Evolutionary conservation across 2,329 filamentous ascomycete species (phyloP).

Genomic region (Ophiostoma ulmi): DNA sequence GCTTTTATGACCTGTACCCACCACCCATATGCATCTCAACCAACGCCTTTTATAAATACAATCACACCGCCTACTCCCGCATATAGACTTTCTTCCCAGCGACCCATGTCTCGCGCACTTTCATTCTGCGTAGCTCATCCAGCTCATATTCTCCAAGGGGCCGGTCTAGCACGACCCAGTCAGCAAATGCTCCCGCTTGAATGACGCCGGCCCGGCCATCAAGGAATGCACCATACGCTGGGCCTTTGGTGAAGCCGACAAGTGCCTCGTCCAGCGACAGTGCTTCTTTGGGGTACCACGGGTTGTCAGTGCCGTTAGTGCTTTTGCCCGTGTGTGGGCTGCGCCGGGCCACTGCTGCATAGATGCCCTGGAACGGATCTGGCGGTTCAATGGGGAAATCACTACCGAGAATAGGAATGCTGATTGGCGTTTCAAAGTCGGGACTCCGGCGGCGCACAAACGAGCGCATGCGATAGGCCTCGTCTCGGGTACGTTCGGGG

Average conservation of each 20-base stretch:
- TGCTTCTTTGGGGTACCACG: constrained; percentile 58
- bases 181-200: constrained; percentile 55
- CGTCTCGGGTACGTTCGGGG: constrained; percentile 44
- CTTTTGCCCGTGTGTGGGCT: constrained; percentile 53
- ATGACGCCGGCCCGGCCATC: constrained; percentile 58
- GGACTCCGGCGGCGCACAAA: constrained; percentile 41
- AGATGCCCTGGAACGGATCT: constrained; percentile 62
- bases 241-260: constrained; percentile 55
- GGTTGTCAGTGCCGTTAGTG: constrained; percentile 43
- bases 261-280: constrained; percentile 56
- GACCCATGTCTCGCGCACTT: constrained; percentile 64
- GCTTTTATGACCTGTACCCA: neutral
- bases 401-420: constrained; percentile 51
- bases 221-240: constrained; percentile 55
- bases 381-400: constrained; percentile 69
- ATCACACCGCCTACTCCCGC: constrained; percentile 24
- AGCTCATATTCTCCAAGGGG: constrained; percentile 46
- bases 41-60: neutral
- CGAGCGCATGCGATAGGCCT: constrained; percentile 63
- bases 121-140: constrained; percentile 50
- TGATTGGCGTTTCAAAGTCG: neutral
- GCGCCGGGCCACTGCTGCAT: constrained; percentile 59
- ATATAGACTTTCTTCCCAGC: constrained; percentile 50
- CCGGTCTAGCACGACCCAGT: constrained; percentile 65
- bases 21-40: neutral